Base-by-base conservation (phyloP, 768 basidiomycete genomes). In the Cubamyces sp. region DNA sequence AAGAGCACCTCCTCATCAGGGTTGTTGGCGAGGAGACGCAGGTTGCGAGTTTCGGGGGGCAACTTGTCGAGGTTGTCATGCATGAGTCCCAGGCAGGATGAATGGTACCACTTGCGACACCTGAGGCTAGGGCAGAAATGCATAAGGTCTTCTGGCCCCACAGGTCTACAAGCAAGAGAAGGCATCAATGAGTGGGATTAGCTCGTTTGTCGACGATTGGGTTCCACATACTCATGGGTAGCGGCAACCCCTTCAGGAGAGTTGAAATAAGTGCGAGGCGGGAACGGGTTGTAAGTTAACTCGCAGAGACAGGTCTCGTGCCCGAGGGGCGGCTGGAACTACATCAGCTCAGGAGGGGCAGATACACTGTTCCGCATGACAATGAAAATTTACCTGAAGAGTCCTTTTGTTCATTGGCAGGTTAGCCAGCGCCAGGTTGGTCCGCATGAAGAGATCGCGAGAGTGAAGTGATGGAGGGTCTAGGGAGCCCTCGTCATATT, bases 91-190 rank as follows among this genome's bases (percentile, higher is more conserved):
- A 69, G 57, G 37, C 68, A 69, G 1, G 50, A 55, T 1, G 15
- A 7, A 40, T 69, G 68, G 49, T 67, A 67, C 68, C 68, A 69
- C 16, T 55, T 61, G 7, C 65, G 61, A 52, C 68, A 69, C 0
- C 41, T 50, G 3, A 54, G 47, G n/a, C 66, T 53, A 1, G 68
- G 64, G 23, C 68, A 69, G 45, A 67, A 67, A 37, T 69, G 68
- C 68, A 67, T 66, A 1, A 37, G 25, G 23, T 65, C 63, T 23
- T 19, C 16, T n/a, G 14, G 1, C 2, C 25, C 49, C 16, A 34
- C 18, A 18, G 48, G 39, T 9, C 48, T 49, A 28, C 6, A 23
- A 7, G 5, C 9, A 1, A 19, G 3, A 23, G 34, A 34, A 34
- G 11, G 34, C 34, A 11, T 34, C 34, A 34, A 11, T 11, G 8